phyloP scores from a whole-genome alignment of 495 filamentous ascomycete species.

The Daldinia vernicosa region DNA sequence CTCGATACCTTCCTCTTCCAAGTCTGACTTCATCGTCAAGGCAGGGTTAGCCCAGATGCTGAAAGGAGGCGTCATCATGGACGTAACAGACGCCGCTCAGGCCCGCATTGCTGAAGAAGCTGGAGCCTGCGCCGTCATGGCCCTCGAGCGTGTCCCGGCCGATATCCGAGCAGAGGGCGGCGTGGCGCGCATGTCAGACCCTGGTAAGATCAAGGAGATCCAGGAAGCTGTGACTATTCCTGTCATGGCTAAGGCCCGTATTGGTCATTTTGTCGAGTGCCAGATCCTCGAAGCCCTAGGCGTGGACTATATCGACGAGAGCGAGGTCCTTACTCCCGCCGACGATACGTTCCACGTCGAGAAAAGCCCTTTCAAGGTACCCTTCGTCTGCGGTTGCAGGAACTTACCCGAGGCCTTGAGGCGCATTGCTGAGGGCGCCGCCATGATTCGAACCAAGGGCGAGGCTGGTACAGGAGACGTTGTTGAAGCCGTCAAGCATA shows the following conservation, averaged over 20 bases:
- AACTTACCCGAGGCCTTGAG: constrained; percentile 94
- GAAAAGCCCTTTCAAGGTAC: constrained; percentile 82
- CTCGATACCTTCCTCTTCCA: constrained; percentile 25
- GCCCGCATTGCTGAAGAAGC: constrained; percentile 97
- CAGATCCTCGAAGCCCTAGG: constrained; percentile 96
- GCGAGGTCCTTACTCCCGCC: constrained; percentile 94
- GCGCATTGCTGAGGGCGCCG: constrained; percentile 91
- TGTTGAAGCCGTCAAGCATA: constrained; percentile 95
- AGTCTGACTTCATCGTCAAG: constrained; percentile 76
- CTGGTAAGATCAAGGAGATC: constrained; percentile 93
- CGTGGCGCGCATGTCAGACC: constrained; percentile 97
- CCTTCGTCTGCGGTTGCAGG: constrained; percentile 97
- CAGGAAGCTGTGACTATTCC: constrained; percentile 97
- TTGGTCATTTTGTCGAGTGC: constrained; percentile 97
- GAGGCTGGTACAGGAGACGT: constrained; percentile 99
- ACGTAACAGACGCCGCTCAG: constrained; percentile 94
- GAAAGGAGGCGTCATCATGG: constrained; percentile 99
- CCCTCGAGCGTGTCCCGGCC: constrained; percentile 95
- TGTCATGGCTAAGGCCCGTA: constrained; percentile 99
- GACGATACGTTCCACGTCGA: constrained; percentile 91
- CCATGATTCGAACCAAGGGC: constrained; percentile 99
- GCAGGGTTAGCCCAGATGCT: constrained; percentile 95
- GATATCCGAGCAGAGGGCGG: constrained; percentile 94
- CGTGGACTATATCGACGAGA: constrained; percentile 98
- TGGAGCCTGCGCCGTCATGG: constrained; percentile 97